phyloP scores from a whole-genome alignment of 352 stramenopile species.

The Phytophthora aleatoria region DNA sequence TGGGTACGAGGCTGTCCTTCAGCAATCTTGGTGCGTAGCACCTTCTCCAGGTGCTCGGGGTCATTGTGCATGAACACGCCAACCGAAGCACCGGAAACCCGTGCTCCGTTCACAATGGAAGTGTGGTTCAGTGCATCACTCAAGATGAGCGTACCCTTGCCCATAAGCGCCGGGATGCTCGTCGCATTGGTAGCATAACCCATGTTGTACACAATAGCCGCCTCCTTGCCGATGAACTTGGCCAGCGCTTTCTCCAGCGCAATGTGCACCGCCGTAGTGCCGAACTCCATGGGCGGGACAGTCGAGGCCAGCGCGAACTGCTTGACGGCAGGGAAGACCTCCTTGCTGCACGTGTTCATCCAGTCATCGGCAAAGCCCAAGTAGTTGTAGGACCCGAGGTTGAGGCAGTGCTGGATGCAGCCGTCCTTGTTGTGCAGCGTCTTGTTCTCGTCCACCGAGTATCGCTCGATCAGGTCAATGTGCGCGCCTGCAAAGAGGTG shows the following conservation, averaged over 20 bases:
- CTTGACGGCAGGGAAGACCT: conserved; percentile 91
- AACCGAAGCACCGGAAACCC: conserved; percentile 92
- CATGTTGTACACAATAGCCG: conserved; percentile 98
- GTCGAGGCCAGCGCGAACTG: conserved; percentile 84
- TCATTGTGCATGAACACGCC: conserved; percentile 98
- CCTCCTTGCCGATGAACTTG: conserved; percentile 96
- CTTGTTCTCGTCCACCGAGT: conserved; percentile 84
- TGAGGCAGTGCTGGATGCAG: conserved; percentile 89
- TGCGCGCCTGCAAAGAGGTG: conserved; percentile 46
- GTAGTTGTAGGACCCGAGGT: conserved; percentile 99
- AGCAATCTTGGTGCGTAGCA: conserved; percentile 78
- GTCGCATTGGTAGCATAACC: conserved; percentile 99
- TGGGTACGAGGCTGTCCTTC: conserved; percentile 92
- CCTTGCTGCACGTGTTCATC: conserved; percentile 94
- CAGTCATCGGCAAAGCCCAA: conserved; percentile 99
- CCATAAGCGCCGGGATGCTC: conserved; percentile 95
- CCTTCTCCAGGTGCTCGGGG: conserved; percentile 90
- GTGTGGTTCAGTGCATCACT: conserved; percentile 99
- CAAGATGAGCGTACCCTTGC: conserved; percentile 94
- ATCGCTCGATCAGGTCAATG: conserved; percentile 96
- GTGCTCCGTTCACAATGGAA: conserved; percentile 97
- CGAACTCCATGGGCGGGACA: conserved; percentile 77
- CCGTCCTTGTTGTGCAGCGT: conserved; percentile 76
- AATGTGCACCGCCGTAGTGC: conserved; percentile 90
- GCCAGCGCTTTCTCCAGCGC: conserved; percentile 94